phyloP scores from a whole-genome alignment of 176 grass and related monocot genomes.

The Oryza longistaminata region DNA sequence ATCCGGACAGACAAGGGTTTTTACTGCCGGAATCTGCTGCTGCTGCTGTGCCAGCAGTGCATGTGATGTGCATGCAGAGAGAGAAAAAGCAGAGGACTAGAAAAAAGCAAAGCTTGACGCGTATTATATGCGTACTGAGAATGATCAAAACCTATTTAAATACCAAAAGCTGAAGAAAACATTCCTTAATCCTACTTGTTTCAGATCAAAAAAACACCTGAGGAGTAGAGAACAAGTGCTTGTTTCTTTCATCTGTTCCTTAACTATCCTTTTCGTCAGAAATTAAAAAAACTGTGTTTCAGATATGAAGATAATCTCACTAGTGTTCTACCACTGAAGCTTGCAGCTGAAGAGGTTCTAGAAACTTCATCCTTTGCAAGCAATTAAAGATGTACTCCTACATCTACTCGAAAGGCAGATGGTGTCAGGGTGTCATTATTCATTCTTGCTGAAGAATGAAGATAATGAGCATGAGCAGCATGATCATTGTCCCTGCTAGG shows the following conservation, averaged over 20 bases:
- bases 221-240: conserved; percentile 11
- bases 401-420: background rate
- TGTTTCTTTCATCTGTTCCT: conserved; percentile 3
- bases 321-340: background rate
- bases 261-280: background rate
- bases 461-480: conserved; percentile 6
- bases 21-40: conserved; percentile 37
- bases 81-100: conserved; percentile 29
- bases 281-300: background rate
- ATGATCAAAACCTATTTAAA: background rate
- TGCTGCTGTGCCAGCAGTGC: background rate
- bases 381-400: background rate
- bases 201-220: background rate
- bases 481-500: background rate
- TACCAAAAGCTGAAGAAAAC: background rate
- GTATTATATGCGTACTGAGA: background rate
- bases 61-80: conserved; percentile 32
- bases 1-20: background rate
- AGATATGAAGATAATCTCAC: background rate
- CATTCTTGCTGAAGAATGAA: background rate
- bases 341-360: background rate
- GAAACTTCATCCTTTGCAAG: background rate
- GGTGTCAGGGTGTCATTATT: background rate
- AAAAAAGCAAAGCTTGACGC: conserved; percentile 1
- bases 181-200: background rate